Conservation (phyloP, 139 green algal genomes). For the Chlorella sorokiniana region DNA sequence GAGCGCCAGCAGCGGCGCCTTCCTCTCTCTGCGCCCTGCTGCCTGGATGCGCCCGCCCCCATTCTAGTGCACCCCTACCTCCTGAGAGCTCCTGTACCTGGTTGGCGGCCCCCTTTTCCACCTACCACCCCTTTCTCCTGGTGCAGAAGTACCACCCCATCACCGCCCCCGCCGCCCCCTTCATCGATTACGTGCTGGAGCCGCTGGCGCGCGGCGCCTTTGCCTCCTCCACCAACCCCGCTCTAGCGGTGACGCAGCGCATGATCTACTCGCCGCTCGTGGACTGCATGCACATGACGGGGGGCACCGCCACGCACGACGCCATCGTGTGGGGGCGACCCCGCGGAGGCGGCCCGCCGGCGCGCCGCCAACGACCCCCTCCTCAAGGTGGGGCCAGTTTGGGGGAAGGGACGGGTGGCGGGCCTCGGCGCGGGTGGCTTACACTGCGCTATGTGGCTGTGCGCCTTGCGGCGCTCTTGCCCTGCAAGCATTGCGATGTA, state of each 20-base stretch:
- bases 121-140: too few relatives aligned
- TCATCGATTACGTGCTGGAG: constrained; percentile 55
- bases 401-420: too few relatives aligned
- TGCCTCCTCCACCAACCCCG: constrained; percentile 43
- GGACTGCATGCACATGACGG: constrained; percentile 76
- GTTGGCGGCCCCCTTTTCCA: too few relatives aligned
- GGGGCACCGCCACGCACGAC: constrained; percentile 74
- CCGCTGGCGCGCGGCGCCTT: constrained; percentile 70
- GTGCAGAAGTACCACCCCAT: constrained; percentile 87
- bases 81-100: too few relatives aligned
- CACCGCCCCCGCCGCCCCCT: constrained; percentile 33
- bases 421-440: too few relatives aligned
- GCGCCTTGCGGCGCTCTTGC: too few relatives aligned
- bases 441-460: too few relatives aligned
- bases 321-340: constrained; percentile 71
- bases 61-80: too few relatives aligned
- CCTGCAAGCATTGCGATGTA: too few relatives aligned
- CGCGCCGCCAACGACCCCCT: constrained; percentile 44
- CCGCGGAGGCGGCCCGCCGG: constrained; percentile 45
- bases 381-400: constrained; percentile 43
- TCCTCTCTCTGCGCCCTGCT: too few relatives aligned
- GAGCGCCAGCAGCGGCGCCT: too few relatives aligned
- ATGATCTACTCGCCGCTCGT: constrained; percentile 60
- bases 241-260: constrained; percentile 55
- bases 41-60: too few relatives aligned